These are phyloP conservation scores for Brettanomyces nanus DNA, from an alignment of 805 yeast genomes.

Conservation along the genomic window DNA sequence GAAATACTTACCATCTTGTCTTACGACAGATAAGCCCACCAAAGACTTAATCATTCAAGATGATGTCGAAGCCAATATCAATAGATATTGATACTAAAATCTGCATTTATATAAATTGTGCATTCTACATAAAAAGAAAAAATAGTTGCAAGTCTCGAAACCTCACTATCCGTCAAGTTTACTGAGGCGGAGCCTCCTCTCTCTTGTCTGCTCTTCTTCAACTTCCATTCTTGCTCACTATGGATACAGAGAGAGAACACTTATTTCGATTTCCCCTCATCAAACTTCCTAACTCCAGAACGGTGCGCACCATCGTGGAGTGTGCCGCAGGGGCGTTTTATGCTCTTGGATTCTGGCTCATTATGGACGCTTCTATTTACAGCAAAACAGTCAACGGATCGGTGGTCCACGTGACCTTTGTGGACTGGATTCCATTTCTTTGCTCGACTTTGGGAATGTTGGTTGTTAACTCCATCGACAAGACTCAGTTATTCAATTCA, in stretches of 20 bases:
- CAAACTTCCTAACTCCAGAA: constrained; percentile 60
- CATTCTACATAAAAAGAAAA: too few relatives aligned
- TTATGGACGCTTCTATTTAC: constrained; percentile 82
- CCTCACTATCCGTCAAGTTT: too few relatives aligned
- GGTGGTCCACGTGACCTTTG: constrained; percentile 76
- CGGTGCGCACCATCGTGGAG: constrained; percentile 65
- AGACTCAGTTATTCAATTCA: constrained; percentile 34
- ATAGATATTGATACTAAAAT: constrained; percentile 27
- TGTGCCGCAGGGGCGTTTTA: constrained; percentile 71
- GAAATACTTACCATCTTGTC: constrained; percentile 38
- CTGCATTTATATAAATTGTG: too few relatives aligned
- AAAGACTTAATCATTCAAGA: constrained; percentile 23
- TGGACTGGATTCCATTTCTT: constrained; percentile 93
- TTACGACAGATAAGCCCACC: constrained; percentile 25
- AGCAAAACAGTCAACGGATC: constrained; percentile 82
- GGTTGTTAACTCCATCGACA: constrained; percentile 67
- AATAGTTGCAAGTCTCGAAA: too few relatives aligned
- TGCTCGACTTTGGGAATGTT: constrained; percentile 88
- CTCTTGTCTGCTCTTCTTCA: too few relatives aligned
- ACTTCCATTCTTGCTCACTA: background rate
- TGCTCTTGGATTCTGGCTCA: constrained; percentile 82
- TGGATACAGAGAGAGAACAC: constrained; percentile 35
- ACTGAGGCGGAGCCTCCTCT: too few relatives aligned
- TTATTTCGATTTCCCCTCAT: constrained; percentile 60
- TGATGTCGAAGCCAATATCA: constrained; percentile 34